phyloP scores from a whole-genome alignment of 1,284 basidiomycete species.

The Ceratorhiza oryzae-sativae region DNA sequence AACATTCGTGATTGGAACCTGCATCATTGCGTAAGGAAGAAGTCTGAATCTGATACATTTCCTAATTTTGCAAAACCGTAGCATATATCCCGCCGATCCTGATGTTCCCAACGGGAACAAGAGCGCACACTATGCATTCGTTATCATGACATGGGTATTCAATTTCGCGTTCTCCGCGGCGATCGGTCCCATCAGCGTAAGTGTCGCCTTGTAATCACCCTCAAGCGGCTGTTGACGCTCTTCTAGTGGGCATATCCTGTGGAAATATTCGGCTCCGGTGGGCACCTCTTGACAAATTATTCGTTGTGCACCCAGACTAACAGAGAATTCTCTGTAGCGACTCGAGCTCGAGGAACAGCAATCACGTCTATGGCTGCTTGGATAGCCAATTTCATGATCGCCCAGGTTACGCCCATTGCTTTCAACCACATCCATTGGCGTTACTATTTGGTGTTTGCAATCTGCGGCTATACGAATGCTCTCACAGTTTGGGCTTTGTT shows the following conservation, averaged over 20 bases:
- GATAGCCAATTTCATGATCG: constrained; percentile 54
- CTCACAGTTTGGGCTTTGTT: constrained; percentile 59
- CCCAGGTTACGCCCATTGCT: constrained; percentile 53
- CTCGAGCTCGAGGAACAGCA: constrained; percentile 56
- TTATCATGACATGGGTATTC: constrained; percentile 55
- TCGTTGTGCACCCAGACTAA: background rate
- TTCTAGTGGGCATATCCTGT: constrained; percentile 59
- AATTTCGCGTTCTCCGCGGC: constrained; percentile 64
- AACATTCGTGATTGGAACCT: constrained; percentile 61
- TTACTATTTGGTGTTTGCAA: constrained; percentile 64
- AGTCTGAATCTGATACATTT: constrained; percentile 40
- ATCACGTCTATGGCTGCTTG: constrained; percentile 60
- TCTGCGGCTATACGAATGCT: constrained; percentile 68
- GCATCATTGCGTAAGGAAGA: constrained; percentile 57
- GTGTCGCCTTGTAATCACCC: background rate
- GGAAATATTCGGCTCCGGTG: constrained; percentile 60
- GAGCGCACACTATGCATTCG: constrained; percentile 38
- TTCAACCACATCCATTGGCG: constrained; percentile 52
- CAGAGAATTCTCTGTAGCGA: background rate
- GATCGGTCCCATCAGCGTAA: constrained; percentile 54
- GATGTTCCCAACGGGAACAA: constrained; percentile 24
- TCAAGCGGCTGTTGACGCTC: background rate
- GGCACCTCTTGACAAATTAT: constrained; percentile 59
- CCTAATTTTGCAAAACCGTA: constrained; percentile 48
- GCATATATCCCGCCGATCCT: constrained; percentile 49